Percentiles rank a stretch among this genome's conserved stretches.
These are phyloP conservation scores for Botrytis cinerea DNA, from an alignment of 2,329 filamentous ascomycete genomes.

Conservation along the genomic window DNA sequence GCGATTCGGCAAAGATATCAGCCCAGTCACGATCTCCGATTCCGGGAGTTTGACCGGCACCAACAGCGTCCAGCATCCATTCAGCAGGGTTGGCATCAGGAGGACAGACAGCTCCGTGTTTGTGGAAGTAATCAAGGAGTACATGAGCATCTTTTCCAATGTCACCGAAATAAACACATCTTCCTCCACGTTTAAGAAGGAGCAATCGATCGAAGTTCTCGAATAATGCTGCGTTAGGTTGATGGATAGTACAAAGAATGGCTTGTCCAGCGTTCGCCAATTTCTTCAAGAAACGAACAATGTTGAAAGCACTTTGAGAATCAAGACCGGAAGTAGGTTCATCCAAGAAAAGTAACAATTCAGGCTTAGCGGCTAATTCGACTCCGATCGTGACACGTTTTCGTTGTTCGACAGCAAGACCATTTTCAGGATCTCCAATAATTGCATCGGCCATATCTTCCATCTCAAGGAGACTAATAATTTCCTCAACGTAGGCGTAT, in stretches of 20 bases:
- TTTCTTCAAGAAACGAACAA: constrained; percentile 60
- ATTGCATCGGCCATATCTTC: constrained; percentile 66
- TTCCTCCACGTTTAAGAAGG: constrained; percentile 62
- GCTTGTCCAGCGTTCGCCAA: constrained; percentile 64
- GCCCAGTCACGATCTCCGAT: constrained; percentile 66
- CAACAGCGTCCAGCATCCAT: constrained; percentile 64
- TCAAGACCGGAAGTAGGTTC: constrained; percentile 62
- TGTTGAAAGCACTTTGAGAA: constrained; percentile 60
- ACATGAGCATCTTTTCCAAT: constrained; percentile 63
- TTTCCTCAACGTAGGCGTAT: constrained; percentile 65
- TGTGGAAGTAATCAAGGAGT: constrained; percentile 51
- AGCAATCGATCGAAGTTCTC: constrained; percentile 69
- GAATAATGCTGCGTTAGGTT: constrained; percentile 68
- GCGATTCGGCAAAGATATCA: constrained; percentile 60
- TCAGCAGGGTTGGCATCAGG: constrained; percentile 58
- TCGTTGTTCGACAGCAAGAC: constrained; percentile 65
- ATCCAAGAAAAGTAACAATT: constrained; percentile 60
- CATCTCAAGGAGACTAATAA: constrained; percentile 65
- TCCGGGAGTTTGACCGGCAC: constrained; percentile 61
- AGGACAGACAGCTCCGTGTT: constrained; percentile 54
- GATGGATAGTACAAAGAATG: constrained; percentile 71
- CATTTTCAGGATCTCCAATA: constrained; percentile 60
- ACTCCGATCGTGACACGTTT: constrained; percentile 67
- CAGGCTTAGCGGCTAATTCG: constrained; percentile 60
- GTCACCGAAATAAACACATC: constrained; percentile 68